Conservation (phyloP, 1,284 basidiomycete species). For the Ceratobasidium sp. region DNA sequence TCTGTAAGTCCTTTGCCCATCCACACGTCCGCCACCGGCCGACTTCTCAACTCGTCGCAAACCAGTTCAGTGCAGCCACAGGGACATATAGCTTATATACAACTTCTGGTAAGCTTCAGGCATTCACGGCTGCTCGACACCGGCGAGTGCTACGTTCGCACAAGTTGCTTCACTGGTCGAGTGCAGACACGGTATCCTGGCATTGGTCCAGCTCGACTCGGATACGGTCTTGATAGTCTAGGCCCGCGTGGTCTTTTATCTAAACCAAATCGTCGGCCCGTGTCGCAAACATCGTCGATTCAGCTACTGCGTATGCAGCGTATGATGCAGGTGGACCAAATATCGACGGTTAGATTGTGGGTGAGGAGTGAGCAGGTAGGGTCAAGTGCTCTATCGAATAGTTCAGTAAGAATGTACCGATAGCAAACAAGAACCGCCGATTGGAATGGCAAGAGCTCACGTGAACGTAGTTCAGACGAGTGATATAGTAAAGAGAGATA, state of each 20-base stretch:
- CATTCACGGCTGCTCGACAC: neutral
- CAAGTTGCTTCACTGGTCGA: neutral
- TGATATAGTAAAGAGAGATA: too few species aligned
- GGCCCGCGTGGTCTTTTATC: slow-evolving; percentile 5
- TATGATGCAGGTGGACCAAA: neutral
- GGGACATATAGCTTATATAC: neutral
- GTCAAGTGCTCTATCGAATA: neutral
- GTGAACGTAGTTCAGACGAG: too few species aligned
- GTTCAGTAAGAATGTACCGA: too few species aligned
- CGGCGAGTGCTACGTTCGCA: neutral
- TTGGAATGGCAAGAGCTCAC: too few species aligned
- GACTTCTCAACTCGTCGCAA: neutral
- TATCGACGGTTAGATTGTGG: neutral
- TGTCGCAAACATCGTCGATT: neutral
- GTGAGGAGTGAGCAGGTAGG: neutral
- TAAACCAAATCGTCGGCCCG: neutral
- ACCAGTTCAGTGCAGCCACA: neutral
- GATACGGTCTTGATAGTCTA: neutral
- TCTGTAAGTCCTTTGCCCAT: neutral
- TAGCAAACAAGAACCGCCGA: too few species aligned
- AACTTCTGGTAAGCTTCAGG: neutral
- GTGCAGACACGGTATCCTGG: slow-evolving; percentile 4
- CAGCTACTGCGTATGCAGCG: neutral
- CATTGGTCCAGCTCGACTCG: neutral
- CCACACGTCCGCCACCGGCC: neutral